Percentiles rank a stretch among this genome's conserved stretches.
Conservation (phyloP, 805 yeast species). For the Blastobotrys terrestris region DNA sequence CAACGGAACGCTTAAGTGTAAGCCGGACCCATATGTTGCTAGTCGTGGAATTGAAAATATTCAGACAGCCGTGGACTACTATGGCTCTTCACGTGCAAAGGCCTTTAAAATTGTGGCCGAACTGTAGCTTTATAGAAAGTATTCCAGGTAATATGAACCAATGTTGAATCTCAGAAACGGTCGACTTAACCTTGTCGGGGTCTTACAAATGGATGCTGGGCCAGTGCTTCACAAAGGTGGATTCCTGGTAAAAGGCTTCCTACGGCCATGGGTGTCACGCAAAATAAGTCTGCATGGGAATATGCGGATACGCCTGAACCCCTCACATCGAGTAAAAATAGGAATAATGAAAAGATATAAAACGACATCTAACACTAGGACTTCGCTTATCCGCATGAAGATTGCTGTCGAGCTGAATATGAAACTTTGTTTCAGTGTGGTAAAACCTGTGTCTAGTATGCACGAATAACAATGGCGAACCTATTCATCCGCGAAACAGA, state of each 20-base stretch:
- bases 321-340: too few species aligned
- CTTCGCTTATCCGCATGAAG: not conserved
- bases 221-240: slow-evolving; percentile 15
- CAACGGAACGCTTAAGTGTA: not conserved
- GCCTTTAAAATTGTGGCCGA: slow-evolving; percentile 18
- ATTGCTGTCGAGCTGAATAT: not conserved
- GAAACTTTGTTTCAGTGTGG: too few species aligned
- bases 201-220: slow-evolving; percentile 14
- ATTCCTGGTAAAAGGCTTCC: slow-evolving; percentile 12
- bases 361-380: not conserved
- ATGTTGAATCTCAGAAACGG: slow-evolving; percentile 14
- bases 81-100: slow-evolving; percentile 4
- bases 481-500: too few species aligned
- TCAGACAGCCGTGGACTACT: not conserved
- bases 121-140: slow-evolving; percentile 16
- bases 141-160: slow-evolving; percentile 19
- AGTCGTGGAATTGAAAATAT: not conserved
- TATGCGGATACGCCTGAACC: too few species aligned
- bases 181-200: slow-evolving; percentile 21
- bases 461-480: too few species aligned
- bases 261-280: too few species aligned
- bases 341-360: too few species aligned
- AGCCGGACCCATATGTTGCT: not conserved
- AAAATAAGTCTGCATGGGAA: too few species aligned
- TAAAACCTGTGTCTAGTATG: too few species aligned